Conservation (phyloP, 2,329 filamentous ascomycete genomes). For the Alternaria sp. region DNA sequence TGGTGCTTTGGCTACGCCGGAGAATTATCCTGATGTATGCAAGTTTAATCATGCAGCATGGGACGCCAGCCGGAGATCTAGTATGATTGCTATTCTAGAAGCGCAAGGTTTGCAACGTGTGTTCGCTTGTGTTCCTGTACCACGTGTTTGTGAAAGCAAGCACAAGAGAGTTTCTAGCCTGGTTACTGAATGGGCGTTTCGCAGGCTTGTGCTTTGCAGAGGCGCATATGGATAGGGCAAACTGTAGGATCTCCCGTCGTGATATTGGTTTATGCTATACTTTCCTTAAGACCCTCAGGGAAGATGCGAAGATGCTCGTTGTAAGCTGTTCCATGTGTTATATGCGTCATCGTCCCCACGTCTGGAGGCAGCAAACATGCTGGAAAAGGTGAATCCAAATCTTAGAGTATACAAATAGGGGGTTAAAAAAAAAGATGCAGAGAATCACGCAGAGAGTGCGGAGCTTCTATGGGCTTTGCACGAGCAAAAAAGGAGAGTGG, state of each 20-base stretch:
- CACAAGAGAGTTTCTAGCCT: background rate
- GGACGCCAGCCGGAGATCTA: background rate
- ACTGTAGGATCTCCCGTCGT: accelerated
- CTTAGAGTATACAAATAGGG: background rate
- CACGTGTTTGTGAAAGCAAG: background rate
- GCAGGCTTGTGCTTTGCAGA: background rate
- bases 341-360: background rate
- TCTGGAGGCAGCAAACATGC: background rate
- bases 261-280: background rate
- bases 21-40: background rate
- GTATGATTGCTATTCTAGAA: accelerated
- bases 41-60: background rate
- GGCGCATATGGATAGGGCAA: background rate
- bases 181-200: background rate
- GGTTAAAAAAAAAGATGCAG: background rate
- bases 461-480: background rate
- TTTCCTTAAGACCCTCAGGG: accelerated
- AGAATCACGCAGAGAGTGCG: background rate
- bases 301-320: background rate
- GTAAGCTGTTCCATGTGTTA: background rate
- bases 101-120: background rate
- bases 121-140: background rate
- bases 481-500: constrained; percentile 15
- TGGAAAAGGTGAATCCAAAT: background rate
- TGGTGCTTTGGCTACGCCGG: background rate